phyloP scores from a whole-genome alignment of 2,329 filamentous ascomycete genomes.

The Monosporascus sp. region DNA sequence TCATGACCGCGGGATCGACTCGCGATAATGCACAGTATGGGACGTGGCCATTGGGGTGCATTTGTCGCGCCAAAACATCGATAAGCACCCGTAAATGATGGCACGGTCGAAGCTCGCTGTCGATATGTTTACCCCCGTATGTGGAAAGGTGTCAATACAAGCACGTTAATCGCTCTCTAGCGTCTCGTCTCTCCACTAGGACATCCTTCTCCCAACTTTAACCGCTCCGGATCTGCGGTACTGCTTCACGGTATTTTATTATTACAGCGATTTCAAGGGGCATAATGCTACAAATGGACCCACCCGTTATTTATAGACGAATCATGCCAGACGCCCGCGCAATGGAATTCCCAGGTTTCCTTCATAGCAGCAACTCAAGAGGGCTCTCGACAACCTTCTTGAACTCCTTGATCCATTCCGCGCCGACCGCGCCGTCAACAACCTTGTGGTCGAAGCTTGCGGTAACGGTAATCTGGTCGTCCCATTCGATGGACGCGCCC shows the following conservation, averaged over 20 bases:
- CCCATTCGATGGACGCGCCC: constrained; percentile 77
- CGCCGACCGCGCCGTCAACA: constrained; percentile 91
- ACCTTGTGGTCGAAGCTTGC: constrained; percentile 99
- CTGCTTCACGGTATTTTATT: constrained; percentile 9
- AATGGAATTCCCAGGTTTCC: constrained; percentile 7
- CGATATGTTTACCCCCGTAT: too few species aligned
- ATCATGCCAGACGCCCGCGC: constrained; percentile 21
- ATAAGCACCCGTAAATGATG: too few species aligned
- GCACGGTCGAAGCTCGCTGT: too few species aligned
- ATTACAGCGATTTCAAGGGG: constrained; percentile 20
- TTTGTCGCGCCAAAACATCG: too few species aligned
- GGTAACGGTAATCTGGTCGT: constrained; percentile 94
- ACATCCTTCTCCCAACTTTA: too few species aligned
- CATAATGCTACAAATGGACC: constrained; percentile 24
- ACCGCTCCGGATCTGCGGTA: background rate
- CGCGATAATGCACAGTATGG: too few species aligned
- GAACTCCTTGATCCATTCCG: constrained; percentile 92
- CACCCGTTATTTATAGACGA: constrained; percentile 24
- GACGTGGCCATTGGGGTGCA: too few species aligned
- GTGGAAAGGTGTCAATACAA: too few species aligned
- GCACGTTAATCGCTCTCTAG: too few species aligned
- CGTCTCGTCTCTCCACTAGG: too few species aligned
- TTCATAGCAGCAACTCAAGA: constrained; percentile 83
- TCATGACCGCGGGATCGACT: too few species aligned
- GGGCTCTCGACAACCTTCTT: constrained; percentile 99